phyloP scores from a whole-genome alignment of 148 eudicot genomes.

The Camellia lanceoleosa region DNA sequence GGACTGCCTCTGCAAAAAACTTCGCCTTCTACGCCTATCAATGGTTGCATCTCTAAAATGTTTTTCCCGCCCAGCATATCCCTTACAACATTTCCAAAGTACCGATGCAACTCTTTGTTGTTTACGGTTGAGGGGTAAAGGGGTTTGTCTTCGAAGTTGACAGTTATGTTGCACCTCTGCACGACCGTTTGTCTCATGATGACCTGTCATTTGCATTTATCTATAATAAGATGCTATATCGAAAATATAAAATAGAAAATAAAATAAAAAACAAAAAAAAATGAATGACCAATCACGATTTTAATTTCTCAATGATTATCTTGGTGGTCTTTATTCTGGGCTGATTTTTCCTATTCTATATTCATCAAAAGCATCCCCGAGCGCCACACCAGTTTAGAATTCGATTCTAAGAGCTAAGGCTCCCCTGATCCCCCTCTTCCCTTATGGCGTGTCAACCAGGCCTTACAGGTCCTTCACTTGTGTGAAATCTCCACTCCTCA shows the following conservation, averaged over 20 bases:
- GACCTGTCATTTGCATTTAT: slow-evolving; percentile 40
- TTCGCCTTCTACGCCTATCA: slow-evolving; percentile 70
- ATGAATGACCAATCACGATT: neutral
- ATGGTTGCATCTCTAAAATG: slow-evolving; percentile 42
- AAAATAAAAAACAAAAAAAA: neutral
- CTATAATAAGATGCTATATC: neutral
- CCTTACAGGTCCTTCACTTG: too few relatives aligned
- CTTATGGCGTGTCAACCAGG: too few relatives aligned
- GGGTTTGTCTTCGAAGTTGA: slow-evolving; percentile 38
- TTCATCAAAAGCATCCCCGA: too few relatives aligned
- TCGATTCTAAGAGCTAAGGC: too few relatives aligned
- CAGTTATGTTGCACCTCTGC: slow-evolving; percentile 66
- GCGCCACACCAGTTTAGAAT: too few relatives aligned
- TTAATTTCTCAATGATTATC: too few relatives aligned
- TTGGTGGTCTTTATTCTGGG: too few relatives aligned
- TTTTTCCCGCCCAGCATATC: slow-evolving; percentile 53
- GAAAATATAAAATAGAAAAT: neutral
- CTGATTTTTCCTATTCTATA: too few relatives aligned
- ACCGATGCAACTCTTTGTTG: slow-evolving; percentile 43
- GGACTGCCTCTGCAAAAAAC: slow-evolving; percentile 58
- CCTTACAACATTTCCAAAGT: slow-evolving; percentile 41
- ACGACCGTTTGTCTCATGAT: slow-evolving; percentile 65
- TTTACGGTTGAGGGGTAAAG: slow-evolving; percentile 57
- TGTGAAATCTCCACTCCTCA: too few relatives aligned
- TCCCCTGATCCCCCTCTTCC: too few relatives aligned